phyloP scores from a whole-genome alignment of 768 basidiomycete species.

The Kwoniella europaea region DNA sequence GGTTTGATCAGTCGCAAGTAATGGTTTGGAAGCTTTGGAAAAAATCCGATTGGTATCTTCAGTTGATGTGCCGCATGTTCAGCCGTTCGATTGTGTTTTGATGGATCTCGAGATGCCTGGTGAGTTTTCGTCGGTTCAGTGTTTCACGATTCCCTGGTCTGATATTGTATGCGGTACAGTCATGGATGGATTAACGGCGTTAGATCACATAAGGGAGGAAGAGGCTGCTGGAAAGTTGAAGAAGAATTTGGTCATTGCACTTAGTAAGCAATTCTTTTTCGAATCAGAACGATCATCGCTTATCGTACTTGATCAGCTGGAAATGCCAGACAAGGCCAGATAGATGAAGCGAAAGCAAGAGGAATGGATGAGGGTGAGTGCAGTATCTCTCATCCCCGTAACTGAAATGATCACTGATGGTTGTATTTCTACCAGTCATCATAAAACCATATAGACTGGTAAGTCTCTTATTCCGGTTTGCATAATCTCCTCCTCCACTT shows the following conservation, averaged over 20 bases:
- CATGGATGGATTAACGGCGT: slow-evolving; percentile 56
- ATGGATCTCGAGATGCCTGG: slow-evolving; percentile 57
- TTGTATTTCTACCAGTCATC: slow-evolving; percentile 28
- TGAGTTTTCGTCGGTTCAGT: slow-evolving; percentile 14
- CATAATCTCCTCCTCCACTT: neutral
- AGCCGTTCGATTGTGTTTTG: slow-evolving; percentile 49
- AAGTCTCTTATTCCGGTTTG: neutral
- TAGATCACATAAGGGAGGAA: slow-evolving; percentile 47
- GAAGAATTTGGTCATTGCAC: slow-evolving; percentile 47
- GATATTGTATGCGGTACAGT: slow-evolving; percentile 18
- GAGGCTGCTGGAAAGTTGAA: slow-evolving; percentile 42
- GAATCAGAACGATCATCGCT: neutral
- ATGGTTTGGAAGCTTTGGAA: slow-evolving; percentile 53
- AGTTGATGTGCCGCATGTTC: slow-evolving; percentile 15
- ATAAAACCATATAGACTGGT: slow-evolving; percentile 52
- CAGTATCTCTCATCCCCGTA: neutral
- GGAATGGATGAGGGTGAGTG: slow-evolving; percentile 54
- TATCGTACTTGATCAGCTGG: slow-evolving; percentile 35
- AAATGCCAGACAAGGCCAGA: slow-evolving; percentile 56
- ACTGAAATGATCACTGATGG: neutral
- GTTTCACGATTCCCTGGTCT: neutral
- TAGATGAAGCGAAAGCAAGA: slow-evolving; percentile 50
- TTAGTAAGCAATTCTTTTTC: slow-evolving; percentile 39
- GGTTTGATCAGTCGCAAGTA: slow-evolving; percentile 35
- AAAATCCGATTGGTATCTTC: slow-evolving; percentile 44